These are phyloP conservation scores for Lotmaria passim DNA, from an alignment of 208 protist species.

Conservation along the genomic window DNA sequence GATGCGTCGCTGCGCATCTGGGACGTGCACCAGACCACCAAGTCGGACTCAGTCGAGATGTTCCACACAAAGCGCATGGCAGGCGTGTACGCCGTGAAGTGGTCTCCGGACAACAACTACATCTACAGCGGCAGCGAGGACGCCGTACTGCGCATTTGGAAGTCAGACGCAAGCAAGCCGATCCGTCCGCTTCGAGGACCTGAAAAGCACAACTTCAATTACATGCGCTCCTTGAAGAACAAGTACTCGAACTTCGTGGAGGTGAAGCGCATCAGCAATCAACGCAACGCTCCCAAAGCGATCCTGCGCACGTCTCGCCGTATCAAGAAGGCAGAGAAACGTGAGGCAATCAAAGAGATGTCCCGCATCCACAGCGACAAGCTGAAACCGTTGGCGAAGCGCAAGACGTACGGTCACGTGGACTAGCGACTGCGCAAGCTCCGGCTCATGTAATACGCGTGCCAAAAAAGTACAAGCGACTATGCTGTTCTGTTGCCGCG, in stretches of 20 bases:
- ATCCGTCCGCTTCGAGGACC: slow-evolving; percentile 86
- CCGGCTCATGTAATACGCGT: too few species aligned
- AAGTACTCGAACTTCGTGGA: slow-evolving; percentile 89
- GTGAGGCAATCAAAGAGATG: slow-evolving; percentile 89
- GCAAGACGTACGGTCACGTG: slow-evolving; percentile 87
- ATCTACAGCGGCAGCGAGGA: slow-evolving; percentile 97
- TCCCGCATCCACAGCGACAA: slow-evolving; percentile 77
- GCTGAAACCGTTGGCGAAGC: slow-evolving; percentile 83
- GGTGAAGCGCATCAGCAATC: slow-evolving; percentile 88
- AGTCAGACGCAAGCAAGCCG: slow-evolving; percentile 92
- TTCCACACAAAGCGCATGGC: slow-evolving; percentile 99
- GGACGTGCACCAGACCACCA: slow-evolving; percentile 83
- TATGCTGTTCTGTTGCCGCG: not conserved
- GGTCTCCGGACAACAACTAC: slow-evolving; percentile 93
- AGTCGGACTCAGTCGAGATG: slow-evolving; percentile 93
- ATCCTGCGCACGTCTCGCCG: slow-evolving; percentile 68
- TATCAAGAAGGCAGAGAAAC: slow-evolving; percentile 78
- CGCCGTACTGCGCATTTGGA: slow-evolving; percentile 97
- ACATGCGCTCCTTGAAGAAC: slow-evolving; percentile 90
- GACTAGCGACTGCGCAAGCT: slow-evolving; percentile 48
- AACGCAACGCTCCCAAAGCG: slow-evolving; percentile 88
- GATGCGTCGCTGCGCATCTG: slow-evolving; percentile 97
- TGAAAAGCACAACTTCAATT: slow-evolving; percentile 94
- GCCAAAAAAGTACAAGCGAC: too few species aligned
- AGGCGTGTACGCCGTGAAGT: slow-evolving; percentile 93